Conservation (phyloP, 306 rosid species). For the Luffa aegyptiaca region DNA sequence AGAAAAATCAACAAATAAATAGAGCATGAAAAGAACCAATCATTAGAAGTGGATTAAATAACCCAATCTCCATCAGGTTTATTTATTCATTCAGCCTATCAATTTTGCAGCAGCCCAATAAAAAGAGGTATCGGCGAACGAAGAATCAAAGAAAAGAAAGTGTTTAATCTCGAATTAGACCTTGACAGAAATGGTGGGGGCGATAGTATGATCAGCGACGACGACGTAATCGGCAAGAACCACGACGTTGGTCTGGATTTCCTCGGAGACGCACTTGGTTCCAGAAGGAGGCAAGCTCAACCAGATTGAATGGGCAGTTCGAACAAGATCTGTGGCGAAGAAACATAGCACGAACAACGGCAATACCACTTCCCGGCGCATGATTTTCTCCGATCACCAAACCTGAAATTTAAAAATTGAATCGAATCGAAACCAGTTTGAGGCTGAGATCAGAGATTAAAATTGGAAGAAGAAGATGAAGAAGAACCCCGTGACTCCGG, state of each 20-base stretch:
- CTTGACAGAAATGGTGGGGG: conserved; percentile 65
- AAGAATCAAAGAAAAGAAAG: neutral
- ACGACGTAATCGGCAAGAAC: conserved; percentile 79
- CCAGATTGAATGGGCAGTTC: conserved; percentile 35
- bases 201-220: conserved; percentile 31
- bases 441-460: neutral
- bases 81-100: neutral
- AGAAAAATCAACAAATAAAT: neutral
- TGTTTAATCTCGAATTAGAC: conserved; percentile 15
- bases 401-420: neutral
- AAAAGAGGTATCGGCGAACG: neutral
- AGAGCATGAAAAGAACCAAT: neutral
- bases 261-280: conserved; percentile 92
- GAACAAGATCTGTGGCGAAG: conserved; percentile 14
- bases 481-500: neutral
- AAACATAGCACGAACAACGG: conserved; percentile 10
- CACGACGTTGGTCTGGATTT: conserved; percentile 82
- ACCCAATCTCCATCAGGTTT: neutral
- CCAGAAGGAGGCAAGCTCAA: conserved; percentile 47
- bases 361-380: neutral
- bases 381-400: neutral
- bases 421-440: neutral
- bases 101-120: neutral
- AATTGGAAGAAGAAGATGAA: neutral
- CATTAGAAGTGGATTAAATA: neutral